A percentile compares a stretch with the other conserved stretches of the same genome.
phyloP scores from a whole-genome alignment of 441 rosid genomes.

The Euphorbia schlechtendalii region DNA sequence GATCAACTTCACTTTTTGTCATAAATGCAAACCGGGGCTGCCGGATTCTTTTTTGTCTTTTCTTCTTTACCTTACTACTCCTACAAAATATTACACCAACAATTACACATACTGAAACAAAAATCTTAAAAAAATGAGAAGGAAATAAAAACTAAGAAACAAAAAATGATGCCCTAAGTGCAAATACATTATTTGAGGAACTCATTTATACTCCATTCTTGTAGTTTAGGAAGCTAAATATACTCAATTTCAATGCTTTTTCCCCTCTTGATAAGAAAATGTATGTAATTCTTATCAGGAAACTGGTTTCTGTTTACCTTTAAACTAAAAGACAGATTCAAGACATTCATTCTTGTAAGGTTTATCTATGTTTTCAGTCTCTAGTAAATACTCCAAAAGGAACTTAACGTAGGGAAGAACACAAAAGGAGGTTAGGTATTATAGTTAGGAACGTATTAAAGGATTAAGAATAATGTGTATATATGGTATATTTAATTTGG shows the following conservation, averaged over 20 bases:
- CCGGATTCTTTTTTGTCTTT: conserved; percentile 68
- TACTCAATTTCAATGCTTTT: background rate
- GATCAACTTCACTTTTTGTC: conserved; percentile 93
- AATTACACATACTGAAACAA: conserved; percentile 22
- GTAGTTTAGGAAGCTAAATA: background rate
- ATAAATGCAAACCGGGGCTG: conserved; percentile 89
- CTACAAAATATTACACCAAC: conserved; percentile 40
- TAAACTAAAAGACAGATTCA: background rate
- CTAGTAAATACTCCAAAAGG: too few relatives aligned
- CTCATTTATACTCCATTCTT: background rate
- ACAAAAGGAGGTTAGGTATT: background rate
- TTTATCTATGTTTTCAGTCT: background rate
- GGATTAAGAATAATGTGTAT: background rate
- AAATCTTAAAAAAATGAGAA: background rate
- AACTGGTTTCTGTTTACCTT: background rate
- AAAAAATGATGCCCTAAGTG: background rate
- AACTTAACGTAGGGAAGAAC: background rate
- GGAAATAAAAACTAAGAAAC: background rate
- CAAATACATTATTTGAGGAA: background rate
- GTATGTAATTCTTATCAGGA: background rate
- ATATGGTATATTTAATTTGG: background rate
- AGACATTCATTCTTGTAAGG: too few relatives aligned
- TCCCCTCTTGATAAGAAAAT: background rate
- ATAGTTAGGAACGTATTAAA: background rate
- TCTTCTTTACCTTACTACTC: conserved; percentile 54